Evolutionary conservation across 352 stramenopile species (phyloP).

Genomic region (Globisporangium paroecandrum): DNA sequence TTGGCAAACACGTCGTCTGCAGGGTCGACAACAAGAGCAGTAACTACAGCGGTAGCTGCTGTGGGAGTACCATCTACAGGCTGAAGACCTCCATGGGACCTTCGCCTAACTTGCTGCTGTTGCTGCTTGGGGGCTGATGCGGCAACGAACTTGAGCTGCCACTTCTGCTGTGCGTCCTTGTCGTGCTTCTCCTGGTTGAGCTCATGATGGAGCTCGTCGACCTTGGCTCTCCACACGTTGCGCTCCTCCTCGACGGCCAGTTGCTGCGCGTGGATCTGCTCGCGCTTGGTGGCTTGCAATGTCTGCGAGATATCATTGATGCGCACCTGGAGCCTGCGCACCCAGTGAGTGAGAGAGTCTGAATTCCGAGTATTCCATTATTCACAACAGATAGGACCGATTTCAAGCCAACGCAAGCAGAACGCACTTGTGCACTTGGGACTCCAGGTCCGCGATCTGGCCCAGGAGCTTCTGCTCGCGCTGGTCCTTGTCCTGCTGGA

Average conservation of each 20-base stretch:
- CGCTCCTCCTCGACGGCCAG: slow-evolving; percentile 46
- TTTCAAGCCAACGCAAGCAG: background rate
- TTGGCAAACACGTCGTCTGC: slow-evolving; percentile 60
- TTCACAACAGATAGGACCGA: background rate
- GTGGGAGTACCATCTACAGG: background rate
- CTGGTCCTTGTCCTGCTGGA: slow-evolving; percentile 68
- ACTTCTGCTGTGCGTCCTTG: slow-evolving; percentile 63
- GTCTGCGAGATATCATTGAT: slow-evolving; percentile 50
- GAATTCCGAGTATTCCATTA: no score
- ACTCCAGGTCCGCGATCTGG: slow-evolving; percentile 66
- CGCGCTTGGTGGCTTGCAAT: slow-evolving; percentile 55
- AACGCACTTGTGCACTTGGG: slow-evolving; percentile 66
- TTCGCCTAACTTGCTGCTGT: slow-evolving; percentile 1
- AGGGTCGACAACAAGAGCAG: slow-evolving; percentile 21
- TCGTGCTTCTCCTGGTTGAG: slow-evolving; percentile 64
- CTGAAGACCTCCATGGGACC: background rate
- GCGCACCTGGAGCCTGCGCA: slow-evolving; percentile 50
- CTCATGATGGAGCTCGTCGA: slow-evolving; percentile 39
- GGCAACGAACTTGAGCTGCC: slow-evolving; percentile 46
- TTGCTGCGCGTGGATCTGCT: slow-evolving; percentile 57
- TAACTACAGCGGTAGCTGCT: background rate
- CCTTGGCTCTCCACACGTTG: slow-evolving; percentile 31
- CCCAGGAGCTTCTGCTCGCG: slow-evolving; percentile 52
- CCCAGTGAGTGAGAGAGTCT: background rate
- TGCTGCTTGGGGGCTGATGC: slow-evolving; percentile 1